Evolutionary conservation across 192 early-diverging fungal genomes (phyloP).

Genomic region (Linnemannia zychae): DNA sequence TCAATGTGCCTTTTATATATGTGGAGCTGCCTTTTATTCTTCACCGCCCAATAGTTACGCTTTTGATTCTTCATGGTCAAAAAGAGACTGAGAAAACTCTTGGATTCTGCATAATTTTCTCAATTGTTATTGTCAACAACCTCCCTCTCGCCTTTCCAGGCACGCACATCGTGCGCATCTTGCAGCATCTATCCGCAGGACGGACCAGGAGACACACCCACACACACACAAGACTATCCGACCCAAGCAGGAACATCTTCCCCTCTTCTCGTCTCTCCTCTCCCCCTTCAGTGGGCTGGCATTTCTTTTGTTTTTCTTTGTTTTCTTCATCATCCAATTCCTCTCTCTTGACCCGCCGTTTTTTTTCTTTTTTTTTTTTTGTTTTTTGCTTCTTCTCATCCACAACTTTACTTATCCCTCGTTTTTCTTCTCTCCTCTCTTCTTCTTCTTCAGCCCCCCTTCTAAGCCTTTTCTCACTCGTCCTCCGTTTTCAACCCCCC

Average conservation of each 20-base stretch:
- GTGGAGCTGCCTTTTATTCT: too few relatives aligned
- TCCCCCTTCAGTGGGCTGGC: not conserved
- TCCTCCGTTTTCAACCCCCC: slow-evolving; percentile 7
- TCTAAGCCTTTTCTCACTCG: not conserved
- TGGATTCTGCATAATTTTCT: not conserved
- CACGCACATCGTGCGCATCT: not conserved
- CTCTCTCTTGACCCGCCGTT: not conserved
- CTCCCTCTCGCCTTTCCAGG: not conserved
- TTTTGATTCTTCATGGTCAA: not conserved
- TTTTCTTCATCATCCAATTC: not conserved
- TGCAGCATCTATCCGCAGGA: not conserved
- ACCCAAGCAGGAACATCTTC: slow-evolving; percentile 6
- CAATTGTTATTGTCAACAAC: not conserved
- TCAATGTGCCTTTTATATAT: too few relatives aligned
- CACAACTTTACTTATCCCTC: slow-evolving; percentile 30
- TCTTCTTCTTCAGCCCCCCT: not conserved
- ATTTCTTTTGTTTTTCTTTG: not conserved
- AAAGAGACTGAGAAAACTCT: not conserved
- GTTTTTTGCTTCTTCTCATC: slow-evolving; percentile 2
- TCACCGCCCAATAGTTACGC: not conserved
- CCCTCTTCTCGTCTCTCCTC: not conserved
- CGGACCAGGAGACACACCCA: not conserved
- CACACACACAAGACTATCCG: not conserved
- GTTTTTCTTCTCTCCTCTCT: not conserved
- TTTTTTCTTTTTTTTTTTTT: not conserved